A percentile compares a stretch with the other conserved stretches of the same genome.
Evolutionary conservation across 108 stramenopile genomes (phyloP).

Genomic region (Phaeodactylum tricornutum): DNA sequence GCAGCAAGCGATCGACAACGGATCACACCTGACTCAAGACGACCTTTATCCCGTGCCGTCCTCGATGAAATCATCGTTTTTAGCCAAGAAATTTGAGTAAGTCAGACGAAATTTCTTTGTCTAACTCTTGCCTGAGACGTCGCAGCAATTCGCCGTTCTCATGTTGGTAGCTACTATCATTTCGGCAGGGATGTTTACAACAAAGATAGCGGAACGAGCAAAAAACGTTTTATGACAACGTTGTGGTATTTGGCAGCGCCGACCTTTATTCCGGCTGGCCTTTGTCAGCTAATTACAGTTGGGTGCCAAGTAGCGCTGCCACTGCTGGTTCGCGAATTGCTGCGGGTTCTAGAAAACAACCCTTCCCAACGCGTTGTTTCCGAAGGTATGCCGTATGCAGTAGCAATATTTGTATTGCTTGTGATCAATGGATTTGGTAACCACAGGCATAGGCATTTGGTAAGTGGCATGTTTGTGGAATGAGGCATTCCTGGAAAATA

Average conservation of each 20-base stretch:
- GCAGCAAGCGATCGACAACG: constrained; percentile 11
- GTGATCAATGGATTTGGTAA: constrained; percentile 47
- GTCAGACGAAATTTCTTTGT: background rate
- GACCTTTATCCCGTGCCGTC: constrained; percentile 46
- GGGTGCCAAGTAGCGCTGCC: constrained; percentile 58
- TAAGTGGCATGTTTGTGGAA: no score
- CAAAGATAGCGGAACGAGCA: background rate
- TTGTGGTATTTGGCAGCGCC: constrained; percentile 46
- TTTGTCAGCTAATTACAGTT: constrained; percentile 58
- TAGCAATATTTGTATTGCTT: constrained; percentile 30
- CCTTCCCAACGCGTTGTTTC: constrained; percentile 18
- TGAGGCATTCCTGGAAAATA: no score
- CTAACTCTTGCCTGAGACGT: background rate
- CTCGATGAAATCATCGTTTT: constrained; percentile 20
- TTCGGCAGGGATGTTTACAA: background rate
- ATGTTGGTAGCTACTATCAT: background rate
- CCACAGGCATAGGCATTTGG: constrained; percentile 63
- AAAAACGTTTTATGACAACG: constrained; percentile 17
- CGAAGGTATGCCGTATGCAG: constrained; percentile 32
- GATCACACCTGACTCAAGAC: constrained; percentile 20
- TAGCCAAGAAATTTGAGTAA: constrained; percentile 17
- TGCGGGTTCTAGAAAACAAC: constrained; percentile 46
- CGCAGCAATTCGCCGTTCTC: background rate
- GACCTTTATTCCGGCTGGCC: constrained; percentile 56
- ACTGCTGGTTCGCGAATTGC: constrained; percentile 53